Conservation (phyloP, 2,329 filamentous ascomycete species). For the Phialemoniopsis sp. region DNA sequence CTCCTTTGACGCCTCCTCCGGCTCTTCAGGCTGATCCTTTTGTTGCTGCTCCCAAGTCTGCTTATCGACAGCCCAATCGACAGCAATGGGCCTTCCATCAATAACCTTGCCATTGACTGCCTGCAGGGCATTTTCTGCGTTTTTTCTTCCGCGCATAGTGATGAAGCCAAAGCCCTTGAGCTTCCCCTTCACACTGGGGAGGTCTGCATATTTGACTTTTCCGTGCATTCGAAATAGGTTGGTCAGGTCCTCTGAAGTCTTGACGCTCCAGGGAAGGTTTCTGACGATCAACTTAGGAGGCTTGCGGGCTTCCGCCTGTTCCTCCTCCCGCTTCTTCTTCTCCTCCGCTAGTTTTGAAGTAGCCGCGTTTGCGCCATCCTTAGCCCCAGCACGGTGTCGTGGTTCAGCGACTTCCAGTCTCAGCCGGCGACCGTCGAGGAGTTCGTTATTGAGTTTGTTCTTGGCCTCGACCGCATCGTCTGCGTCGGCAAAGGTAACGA, state of each 20-base stretch:
- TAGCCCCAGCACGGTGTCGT: constrained; percentile 62
- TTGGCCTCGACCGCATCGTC: constrained; percentile 84
- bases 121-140: constrained; percentile 84
- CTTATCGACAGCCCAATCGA: constrained; percentile 97
- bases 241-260: constrained; percentile 74
- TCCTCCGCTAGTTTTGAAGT: constrained; percentile 30
- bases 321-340: constrained; percentile 54
- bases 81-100: constrained; percentile 82
- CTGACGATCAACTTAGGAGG: constrained; percentile 80
- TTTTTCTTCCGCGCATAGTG: constrained; percentile 79
- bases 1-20: constrained; percentile 10
- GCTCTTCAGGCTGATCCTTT: constrained; percentile 19
- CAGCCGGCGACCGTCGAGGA: constrained; percentile 76
- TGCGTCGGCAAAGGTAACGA: constrained; percentile 92
- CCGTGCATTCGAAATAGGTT: constrained; percentile 82
- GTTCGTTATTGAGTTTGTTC: constrained; percentile 73
- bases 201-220: constrained; percentile 81
- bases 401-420: constrained; percentile 85
- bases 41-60: constrained; percentile 72
- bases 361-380: constrained; percentile 23
- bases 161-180: constrained; percentile 92
- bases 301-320: constrained; percentile 54
- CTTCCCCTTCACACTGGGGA: constrained; percentile 74
- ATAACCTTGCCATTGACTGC: constrained; percentile 85
- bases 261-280: constrained; percentile 95